phyloP scores from a whole-genome alignment of 2,329 filamentous ascomycete species.

The Bimuria novae-zelandiae region DNA sequence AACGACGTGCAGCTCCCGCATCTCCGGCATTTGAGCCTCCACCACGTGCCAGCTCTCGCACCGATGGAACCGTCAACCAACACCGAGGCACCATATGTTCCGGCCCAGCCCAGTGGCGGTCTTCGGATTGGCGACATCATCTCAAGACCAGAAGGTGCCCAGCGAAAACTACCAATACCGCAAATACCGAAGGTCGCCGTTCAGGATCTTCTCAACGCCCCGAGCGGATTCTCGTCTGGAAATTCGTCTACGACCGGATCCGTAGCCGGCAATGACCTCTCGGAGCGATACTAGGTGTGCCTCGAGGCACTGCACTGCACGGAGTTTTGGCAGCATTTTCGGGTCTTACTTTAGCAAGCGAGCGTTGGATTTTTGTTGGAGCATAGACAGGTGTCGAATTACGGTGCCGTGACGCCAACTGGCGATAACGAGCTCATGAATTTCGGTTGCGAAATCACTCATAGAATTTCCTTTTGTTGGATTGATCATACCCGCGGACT shows the following conservation, averaged over 20 bases:
- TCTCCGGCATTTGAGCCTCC: slow-evolving; percentile 73
- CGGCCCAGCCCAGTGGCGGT: slow-evolving; percentile 61
- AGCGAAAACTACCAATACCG: slow-evolving; percentile 88
- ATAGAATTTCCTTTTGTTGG: slow-evolving; percentile 38
- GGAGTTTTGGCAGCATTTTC: slow-evolving; percentile 43
- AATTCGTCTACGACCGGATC: slow-evolving; percentile 79
- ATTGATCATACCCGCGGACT: slow-evolving; percentile 37
- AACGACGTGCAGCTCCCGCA: slow-evolving; percentile 82
- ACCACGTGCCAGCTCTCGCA: slow-evolving; percentile 68
- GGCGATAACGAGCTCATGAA: slow-evolving; percentile 38
- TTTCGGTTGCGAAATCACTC: slow-evolving; percentile 16
- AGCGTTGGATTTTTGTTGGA: slow-evolving; percentile 35
- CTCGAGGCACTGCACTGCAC: slow-evolving; percentile 27
- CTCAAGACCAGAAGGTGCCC: slow-evolving; percentile 81
- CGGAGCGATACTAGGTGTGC: slow-evolving; percentile 38
- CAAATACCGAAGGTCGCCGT: slow-evolving; percentile 89
- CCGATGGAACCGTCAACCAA: slow-evolving; percentile 72
- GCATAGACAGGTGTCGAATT: slow-evolving; percentile 36
- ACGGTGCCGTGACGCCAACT: slow-evolving; percentile 22
- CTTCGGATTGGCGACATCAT: slow-evolving; percentile 92
- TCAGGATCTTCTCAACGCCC: slow-evolving; percentile 75
- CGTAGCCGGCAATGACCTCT: slow-evolving; percentile 63
- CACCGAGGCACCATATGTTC: slow-evolving; percentile 62
- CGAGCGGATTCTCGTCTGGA: slow-evolving; percentile 71
- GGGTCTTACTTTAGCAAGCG: slow-evolving; percentile 34